A percentile compares a stretch with the other conserved stretches of the same genome.
Evolutionary conservation across 2,329 filamentous ascomycete genomes (phyloP).

Genomic region (Scytalidium sp.): DNA sequence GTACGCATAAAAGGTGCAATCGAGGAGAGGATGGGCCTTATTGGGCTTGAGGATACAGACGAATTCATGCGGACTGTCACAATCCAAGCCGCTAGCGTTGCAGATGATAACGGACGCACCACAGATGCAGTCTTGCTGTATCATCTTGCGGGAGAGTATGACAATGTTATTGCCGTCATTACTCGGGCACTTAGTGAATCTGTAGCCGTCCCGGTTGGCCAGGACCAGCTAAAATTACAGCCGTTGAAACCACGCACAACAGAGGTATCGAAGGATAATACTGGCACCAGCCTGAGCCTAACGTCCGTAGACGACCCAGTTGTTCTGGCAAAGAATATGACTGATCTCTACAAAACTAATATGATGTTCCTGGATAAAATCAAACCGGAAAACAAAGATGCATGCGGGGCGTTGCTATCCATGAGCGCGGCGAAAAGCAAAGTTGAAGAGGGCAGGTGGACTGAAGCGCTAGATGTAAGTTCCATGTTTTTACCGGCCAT

Average conservation of each 20-base stretch:
- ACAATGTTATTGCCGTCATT: conserved; percentile 87
- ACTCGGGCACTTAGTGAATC: conserved; percentile 89
- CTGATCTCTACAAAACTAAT: conserved; percentile 57
- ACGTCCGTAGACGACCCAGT: conserved; percentile 67
- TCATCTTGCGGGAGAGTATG: conserved; percentile 91
- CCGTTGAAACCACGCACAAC: conserved; percentile 41
- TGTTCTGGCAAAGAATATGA: conserved; percentile 60
- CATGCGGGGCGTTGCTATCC: conserved; percentile 55
- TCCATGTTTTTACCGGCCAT: background rate
- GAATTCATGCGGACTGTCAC: conserved; percentile 93
- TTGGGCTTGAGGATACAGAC: conserved; percentile 74
- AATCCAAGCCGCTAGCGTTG: conserved; percentile 84
- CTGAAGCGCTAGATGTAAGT: conserved; percentile 63
- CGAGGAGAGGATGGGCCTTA: conserved; percentile 78
- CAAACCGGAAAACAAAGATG: conserved; percentile 52
- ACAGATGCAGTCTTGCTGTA: conserved; percentile 94
- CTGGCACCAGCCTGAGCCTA: conserved; percentile 51
- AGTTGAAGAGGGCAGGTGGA: conserved; percentile 57
- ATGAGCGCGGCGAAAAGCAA: conserved; percentile 59
- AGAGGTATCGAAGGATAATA: conserved; percentile 6
- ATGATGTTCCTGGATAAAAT: conserved; percentile 60
- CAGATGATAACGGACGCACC: conserved; percentile 89
- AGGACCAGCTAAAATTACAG: conserved; percentile 69
- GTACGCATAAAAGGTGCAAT: conserved; percentile 82
- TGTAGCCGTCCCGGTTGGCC: conserved; percentile 80